These are phyloP conservation scores for Tolypocladium endophyticum DNA, from an alignment of 2,329 filamentous ascomycete genomes.

Conservation along the genomic window DNA sequence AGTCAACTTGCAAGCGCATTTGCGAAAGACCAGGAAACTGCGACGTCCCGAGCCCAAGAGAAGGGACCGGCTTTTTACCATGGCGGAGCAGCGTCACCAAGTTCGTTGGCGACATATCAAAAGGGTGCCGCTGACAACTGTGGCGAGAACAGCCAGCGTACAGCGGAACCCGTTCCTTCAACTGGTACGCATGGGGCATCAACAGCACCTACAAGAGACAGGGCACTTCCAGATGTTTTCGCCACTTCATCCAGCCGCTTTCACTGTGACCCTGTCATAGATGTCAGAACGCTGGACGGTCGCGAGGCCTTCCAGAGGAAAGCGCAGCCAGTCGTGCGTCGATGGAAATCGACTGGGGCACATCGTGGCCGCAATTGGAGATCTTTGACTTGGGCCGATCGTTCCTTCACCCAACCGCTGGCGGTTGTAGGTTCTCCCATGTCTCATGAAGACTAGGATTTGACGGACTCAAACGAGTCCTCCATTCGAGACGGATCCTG, in stretches of 20 bases:
- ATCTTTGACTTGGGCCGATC: background rate
- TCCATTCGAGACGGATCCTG: background rate
- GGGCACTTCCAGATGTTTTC: slow-evolving; percentile 6
- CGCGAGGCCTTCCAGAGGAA: background rate
- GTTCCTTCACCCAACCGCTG: background rate
- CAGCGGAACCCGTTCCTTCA: background rate
- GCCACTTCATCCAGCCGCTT: slow-evolving; percentile 12
- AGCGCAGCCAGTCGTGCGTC: background rate
- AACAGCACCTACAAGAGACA: background rate
- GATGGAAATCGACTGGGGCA: slow-evolving; percentile 4
- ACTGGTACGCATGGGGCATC: background rate
- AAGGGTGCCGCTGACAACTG: background rate
- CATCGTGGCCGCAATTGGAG: background rate
- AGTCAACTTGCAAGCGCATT: background rate
- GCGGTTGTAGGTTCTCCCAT: background rate
- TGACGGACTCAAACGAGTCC: background rate
- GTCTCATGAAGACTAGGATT: background rate
- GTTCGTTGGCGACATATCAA: background rate
- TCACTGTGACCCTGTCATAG: background rate
- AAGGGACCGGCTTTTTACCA: background rate
- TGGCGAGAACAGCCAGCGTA: background rate
- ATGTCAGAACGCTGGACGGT: background rate
- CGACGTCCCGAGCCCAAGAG: background rate
- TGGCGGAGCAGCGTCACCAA: background rate
- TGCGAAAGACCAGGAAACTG: background rate